Evolutionary conservation across 1,284 basidiomycete species (phyloP).

Genomic region (Rhodotorula sp.): DNA sequence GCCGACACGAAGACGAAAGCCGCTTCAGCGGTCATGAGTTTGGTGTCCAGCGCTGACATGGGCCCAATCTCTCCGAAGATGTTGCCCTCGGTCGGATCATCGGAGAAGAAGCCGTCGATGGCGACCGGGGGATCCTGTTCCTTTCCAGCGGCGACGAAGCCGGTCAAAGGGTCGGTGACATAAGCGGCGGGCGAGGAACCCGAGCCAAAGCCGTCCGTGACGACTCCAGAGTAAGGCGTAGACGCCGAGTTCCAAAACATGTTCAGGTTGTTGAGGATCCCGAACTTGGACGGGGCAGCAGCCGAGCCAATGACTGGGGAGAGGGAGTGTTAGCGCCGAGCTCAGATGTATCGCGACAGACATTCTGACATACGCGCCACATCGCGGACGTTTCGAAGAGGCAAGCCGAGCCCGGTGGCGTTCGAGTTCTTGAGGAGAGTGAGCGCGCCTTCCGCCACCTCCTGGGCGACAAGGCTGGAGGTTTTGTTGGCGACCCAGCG

Average conservation of each 20-base stretch:
- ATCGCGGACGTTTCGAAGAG: conserved; percentile 54
- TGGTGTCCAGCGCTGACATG: conserved; percentile 33
- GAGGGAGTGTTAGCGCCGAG: not conserved
- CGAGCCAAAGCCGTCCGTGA: conserved; percentile 12
- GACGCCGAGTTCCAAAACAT: not conserved
- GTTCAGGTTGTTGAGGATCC: conserved; percentile 7
- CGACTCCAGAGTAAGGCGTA: not conserved
- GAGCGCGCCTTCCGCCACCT: conserved; percentile 70
- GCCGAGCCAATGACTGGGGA: conserved; percentile 52
- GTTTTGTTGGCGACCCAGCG: conserved; percentile 51
- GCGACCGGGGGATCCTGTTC: conserved; percentile 4
- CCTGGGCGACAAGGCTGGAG: conserved; percentile 57
- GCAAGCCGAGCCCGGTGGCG: conserved; percentile 53
- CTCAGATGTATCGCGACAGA: not conserved
- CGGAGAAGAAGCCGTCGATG: conserved; percentile 14
- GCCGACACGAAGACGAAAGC: conserved; percentile 34
- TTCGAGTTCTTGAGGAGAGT: conserved; percentile 70
- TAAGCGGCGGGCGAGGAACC: not conserved
- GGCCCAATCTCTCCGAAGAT: conserved; percentile 1
- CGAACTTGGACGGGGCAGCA: conserved; percentile 13
- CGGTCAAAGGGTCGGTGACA: conserved; percentile 8
- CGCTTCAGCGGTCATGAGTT: conserved; percentile 22
- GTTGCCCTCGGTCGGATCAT: not conserved
- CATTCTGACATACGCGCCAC: not conserved
- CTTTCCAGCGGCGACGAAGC: not conserved